phyloP scores from a whole-genome alignment of 1,139 yeast species.

The Saccharomyces hybrid region DNA sequence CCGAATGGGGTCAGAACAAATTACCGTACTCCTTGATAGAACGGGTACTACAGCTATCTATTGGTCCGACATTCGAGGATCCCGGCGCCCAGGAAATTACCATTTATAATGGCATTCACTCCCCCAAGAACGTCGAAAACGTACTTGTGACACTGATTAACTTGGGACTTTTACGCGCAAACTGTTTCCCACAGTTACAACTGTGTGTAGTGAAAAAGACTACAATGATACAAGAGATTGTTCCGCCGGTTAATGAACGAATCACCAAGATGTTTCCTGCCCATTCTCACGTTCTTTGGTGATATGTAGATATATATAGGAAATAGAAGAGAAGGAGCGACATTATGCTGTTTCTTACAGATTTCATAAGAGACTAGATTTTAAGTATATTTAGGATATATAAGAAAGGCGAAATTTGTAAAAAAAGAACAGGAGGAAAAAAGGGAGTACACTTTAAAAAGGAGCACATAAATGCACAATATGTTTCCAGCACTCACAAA shows the following conservation, averaged over 20 bases:
- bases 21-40: conserved; percentile 22
- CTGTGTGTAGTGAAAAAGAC: conserved; percentile 29
- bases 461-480: neutral
- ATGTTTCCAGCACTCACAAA: neutral
- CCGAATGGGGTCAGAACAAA: conserved; percentile 19
- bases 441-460: neutral
- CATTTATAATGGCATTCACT: conserved; percentile 24
- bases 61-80: conserved; percentile 7
- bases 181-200: conserved; percentile 26
- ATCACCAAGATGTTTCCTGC: conserved; percentile 24
- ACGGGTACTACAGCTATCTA: conserved; percentile 17
- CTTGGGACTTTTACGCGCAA: conserved; percentile 27
- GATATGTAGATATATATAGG: conserved; percentile 1
- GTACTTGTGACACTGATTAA: conserved; percentile 27
- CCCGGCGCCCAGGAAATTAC: conserved; percentile 3
- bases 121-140: conserved; percentile 23
- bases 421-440: neutral
- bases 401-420: neutral
- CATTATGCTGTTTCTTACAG: neutral
- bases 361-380: too few relatives aligned
- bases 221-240: conserved; percentile 17
- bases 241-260: conserved; percentile 25
- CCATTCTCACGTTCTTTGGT: conserved; percentile 28
- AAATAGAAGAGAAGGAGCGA: neutral
- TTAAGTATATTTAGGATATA: neutral